Conservation (phyloP, 306 rosid species). For the Hippophae tibetana region DNA sequence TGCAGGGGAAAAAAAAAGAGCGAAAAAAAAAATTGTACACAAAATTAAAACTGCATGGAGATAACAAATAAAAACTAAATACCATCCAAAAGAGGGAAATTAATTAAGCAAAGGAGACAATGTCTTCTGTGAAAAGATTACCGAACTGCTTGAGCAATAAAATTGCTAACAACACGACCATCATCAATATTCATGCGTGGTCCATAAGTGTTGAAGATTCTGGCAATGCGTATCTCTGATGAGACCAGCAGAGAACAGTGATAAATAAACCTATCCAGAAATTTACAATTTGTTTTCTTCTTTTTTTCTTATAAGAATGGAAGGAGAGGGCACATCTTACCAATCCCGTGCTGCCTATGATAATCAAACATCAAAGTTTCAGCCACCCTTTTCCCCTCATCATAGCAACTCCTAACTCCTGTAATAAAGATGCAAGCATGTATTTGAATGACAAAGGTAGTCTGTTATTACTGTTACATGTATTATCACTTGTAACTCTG, state of each 20-base stretch:
- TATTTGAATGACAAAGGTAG: not conserved
- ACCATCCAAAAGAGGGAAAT: not conserved
- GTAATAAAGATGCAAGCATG: conserved; percentile 3
- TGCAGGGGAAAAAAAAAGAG: conserved; percentile 8
- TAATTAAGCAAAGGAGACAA: not conserved
- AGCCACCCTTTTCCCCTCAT: conserved; percentile 96
- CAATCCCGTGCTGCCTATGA: conserved; percentile 95
- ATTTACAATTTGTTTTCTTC: not conserved
- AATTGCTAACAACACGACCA: conserved; percentile 97
- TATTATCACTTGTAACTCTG: not conserved
- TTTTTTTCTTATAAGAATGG: not conserved
- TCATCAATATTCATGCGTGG: conserved; percentile 98
- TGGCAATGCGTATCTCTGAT: conserved; percentile 75
- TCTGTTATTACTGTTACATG: not conserved
- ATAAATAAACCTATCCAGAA: not conserved
- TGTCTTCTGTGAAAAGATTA: conserved; percentile 16
- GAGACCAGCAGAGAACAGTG: not conserved
- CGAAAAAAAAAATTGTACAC: not conserved
- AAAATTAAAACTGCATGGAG: not conserved
- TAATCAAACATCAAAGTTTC: conserved; percentile 97
- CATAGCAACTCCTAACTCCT: conserved; percentile 99
- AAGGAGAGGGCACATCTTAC: conserved; percentile 23
- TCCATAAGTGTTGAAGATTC: conserved; percentile 94
- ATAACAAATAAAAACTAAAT: not conserved
- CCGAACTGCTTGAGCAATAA: conserved; percentile 96